Conservation (phyloP, 495 filamentous ascomycete species). For the Penicillium arizonense region DNA sequence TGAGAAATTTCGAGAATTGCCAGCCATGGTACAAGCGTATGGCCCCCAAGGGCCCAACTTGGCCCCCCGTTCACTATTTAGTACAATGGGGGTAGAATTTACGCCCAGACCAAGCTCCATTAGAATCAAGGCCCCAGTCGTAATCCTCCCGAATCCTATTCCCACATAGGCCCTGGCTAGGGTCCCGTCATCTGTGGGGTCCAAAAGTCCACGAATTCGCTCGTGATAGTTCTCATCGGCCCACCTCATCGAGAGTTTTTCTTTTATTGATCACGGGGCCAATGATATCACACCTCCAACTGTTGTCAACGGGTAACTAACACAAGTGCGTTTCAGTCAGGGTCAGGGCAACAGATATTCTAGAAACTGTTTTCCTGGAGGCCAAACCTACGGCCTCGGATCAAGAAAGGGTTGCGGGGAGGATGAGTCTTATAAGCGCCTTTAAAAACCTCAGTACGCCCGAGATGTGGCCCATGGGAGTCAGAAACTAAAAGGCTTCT, state of each 20-base stretch:
- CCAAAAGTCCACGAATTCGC: conserved; percentile 7
- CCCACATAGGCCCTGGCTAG: not conserved
- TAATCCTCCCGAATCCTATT: conserved; percentile 1
- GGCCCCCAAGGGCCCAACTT: conserved; percentile 1
- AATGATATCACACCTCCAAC: not conserved
- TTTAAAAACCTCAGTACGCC: conserved; percentile 18
- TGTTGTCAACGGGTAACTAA: not conserved
- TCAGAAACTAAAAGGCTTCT: conserved; percentile 15
- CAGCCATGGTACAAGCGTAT: conserved; percentile 1
- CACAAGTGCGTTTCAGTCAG: not conserved
- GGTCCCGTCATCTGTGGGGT: conserved; percentile 7
- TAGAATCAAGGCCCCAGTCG: conserved; percentile 5
- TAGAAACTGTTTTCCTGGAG: conserved; percentile 5
- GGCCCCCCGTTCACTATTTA: conserved; percentile 3
- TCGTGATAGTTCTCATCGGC: conserved; percentile 14
- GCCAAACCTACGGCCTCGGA: conserved; percentile 2
- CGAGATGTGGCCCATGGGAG: conserved; percentile 8
- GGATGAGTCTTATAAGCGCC: not conserved
- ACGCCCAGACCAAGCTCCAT: conserved; percentile 3
- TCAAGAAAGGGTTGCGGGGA: conserved; percentile 5
- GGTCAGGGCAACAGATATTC: not conserved
- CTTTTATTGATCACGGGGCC: not conserved
- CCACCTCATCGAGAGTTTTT: conserved; percentile 1
- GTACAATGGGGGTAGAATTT: conserved; percentile 6
- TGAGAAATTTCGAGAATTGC: not conserved